These are phyloP conservation scores for Lupinus albus DNA, from an alignment of 306 rosid species.

Conservation along the genomic window DNA sequence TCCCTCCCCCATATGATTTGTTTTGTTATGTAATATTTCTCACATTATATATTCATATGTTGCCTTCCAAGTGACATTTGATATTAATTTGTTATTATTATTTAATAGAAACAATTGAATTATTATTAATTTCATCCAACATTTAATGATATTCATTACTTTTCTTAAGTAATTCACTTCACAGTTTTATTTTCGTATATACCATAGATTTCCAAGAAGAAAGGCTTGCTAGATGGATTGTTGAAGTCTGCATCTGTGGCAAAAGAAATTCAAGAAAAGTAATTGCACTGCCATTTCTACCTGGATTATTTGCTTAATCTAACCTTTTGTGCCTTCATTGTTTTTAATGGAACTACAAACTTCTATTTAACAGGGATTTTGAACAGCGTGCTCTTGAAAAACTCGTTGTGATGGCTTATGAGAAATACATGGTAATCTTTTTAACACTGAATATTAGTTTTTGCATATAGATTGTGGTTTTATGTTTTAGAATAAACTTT, in stretches of 20 bases:
- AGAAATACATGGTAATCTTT: conserved; percentile 79
- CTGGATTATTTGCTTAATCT: conserved; percentile 36
- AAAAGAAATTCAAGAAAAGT: conserved; percentile 80
- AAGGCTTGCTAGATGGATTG: conserved; percentile 60
- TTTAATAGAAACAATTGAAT: conserved; percentile 20
- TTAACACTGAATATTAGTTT: conserved; percentile 24
- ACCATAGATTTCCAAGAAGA: conserved; percentile 69
- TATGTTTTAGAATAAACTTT: conserved; percentile 9
- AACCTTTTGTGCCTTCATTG: conserved; percentile 35
- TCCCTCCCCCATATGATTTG: conserved; percentile 21
- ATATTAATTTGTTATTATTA: conserved; percentile 1
- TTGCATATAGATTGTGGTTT: conserved; percentile 32
- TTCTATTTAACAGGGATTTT: conserved; percentile 69
- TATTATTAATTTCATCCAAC: conserved; percentile 10
- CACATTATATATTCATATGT: neutral
- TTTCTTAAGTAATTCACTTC: conserved; percentile 32
- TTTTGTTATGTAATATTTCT: conserved; percentile 34
- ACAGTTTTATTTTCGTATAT: conserved; percentile 41
- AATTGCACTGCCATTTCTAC: conserved; percentile 43
- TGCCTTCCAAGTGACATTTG: conserved; percentile 26
- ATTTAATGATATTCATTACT: conserved; percentile 29
- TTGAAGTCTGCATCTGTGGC: conserved; percentile 58
- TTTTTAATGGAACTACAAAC: conserved; percentile 35
- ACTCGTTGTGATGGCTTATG: conserved; percentile 77
- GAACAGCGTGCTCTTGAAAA: conserved; percentile 79